Percentiles rank a stretch among this genome's conserved stretches.
Evolutionary conservation across 1,284 basidiomycete genomes (phyloP).

Genomic region (Mycosarcoma mackinlayi): DNA sequence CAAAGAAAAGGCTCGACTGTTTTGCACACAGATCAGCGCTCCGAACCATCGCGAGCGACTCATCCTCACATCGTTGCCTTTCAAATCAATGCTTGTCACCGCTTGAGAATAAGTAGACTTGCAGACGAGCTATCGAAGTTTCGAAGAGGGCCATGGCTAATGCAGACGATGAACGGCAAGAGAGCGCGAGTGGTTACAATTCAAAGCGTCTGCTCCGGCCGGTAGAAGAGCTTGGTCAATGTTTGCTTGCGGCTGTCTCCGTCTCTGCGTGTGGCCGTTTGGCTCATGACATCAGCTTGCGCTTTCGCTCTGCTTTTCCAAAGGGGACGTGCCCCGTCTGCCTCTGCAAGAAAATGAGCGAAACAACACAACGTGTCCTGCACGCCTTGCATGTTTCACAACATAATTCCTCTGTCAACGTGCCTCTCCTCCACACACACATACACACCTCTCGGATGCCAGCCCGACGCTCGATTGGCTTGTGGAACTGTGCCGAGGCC

Average conservation of each 20-base stretch:
- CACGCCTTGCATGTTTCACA: slow-evolving; percentile 11
- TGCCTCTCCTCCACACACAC: slow-evolving; percentile 11
- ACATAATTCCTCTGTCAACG: slow-evolving; percentile 8
- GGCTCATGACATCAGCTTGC: slow-evolving; percentile 17
- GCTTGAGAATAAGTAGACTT: no score
- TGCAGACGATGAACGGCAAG: no score
- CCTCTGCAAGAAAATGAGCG: not conserved
- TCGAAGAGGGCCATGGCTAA: no score
- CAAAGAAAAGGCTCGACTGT: no score
- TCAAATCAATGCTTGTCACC: no score
- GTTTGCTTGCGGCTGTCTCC: not conserved
- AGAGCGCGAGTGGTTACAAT: not conserved
- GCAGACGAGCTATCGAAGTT: no score
- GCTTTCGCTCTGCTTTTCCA: not conserved
- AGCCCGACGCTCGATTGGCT: no score
- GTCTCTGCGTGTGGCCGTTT: not conserved
- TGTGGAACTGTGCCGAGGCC: no score
- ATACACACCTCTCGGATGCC: no score
- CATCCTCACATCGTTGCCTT: no score
- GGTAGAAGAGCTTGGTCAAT: slow-evolving; percentile 6
- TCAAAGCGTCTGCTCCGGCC: slow-evolving; percentile 3
- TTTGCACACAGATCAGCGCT: no score
- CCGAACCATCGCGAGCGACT: no score
- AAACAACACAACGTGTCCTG: slow-evolving; percentile 13
- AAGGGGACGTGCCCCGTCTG: not conserved